Percentiles rank a stretch among this genome's conserved stretches.
Conservation (phyloP, 2,329 filamentous ascomycete species). For the Colletotrichum sp. region DNA sequence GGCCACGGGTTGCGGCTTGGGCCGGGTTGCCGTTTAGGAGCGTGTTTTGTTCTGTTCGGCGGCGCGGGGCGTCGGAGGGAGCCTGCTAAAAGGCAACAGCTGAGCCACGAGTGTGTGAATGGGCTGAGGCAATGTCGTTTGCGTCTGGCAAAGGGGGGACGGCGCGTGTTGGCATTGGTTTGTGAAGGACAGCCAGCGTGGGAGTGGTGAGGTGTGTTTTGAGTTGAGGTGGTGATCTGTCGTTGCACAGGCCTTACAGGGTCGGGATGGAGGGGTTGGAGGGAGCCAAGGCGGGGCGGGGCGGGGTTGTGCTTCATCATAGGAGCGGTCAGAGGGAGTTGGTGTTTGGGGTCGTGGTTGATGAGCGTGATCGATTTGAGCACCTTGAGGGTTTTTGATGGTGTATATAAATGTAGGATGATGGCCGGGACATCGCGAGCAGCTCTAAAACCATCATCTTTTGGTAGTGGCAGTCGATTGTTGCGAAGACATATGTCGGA, state of each 20-base stretch:
- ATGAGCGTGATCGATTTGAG: background rate
- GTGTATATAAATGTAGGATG: background rate
- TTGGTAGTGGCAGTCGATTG: fast-evolving
- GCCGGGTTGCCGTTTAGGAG: constrained; percentile 1
- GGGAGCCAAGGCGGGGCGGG: constrained; percentile 12
- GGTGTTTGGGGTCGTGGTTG: background rate
- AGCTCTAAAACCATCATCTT: background rate
- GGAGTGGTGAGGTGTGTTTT: constrained; percentile 8
- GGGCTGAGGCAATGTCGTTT: background rate
- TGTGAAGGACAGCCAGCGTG: background rate
- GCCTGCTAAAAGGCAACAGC: background rate
- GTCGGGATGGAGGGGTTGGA: background rate
- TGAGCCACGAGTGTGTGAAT: background rate
- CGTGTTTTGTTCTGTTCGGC: background rate
- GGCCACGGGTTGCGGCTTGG: constrained; percentile 14
- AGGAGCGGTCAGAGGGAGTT: constrained; percentile 12
- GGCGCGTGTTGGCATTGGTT: background rate
- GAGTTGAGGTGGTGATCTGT: constrained; percentile 7
- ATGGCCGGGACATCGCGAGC: background rate
- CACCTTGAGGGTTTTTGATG: constrained; percentile 1
- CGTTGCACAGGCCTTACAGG: constrained; percentile 1
- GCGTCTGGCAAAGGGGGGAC: background rate
- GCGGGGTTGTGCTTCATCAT: constrained; percentile 5
- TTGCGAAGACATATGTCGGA: background rate
- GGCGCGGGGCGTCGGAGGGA: background rate